These are phyloP conservation scores for Macroventuria anomochaeta DNA, from an alignment of 2,329 filamentous ascomycete genomes.

Conservation along the genomic window DNA sequence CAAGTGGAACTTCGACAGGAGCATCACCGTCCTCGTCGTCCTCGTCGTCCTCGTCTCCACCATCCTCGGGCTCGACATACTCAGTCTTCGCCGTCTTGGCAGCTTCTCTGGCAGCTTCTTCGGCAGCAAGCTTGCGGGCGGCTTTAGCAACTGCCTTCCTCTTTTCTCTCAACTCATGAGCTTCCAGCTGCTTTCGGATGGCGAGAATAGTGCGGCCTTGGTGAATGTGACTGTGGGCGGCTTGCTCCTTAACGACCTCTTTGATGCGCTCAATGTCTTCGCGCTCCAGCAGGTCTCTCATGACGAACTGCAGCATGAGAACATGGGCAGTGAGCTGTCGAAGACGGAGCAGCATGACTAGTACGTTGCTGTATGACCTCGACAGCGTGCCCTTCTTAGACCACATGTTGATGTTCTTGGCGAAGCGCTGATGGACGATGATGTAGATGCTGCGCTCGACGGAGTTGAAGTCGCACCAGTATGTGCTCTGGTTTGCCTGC, in stretches of 20 bases:
- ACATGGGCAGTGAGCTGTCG: slow-evolving; percentile 60
- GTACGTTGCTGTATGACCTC: slow-evolving; percentile 6
- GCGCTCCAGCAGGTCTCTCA: slow-evolving; percentile 54
- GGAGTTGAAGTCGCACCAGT: slow-evolving; percentile 57
- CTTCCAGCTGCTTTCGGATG: slow-evolving; percentile 41
- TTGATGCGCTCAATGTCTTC: slow-evolving; percentile 56
- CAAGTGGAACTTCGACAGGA: slow-evolving; percentile 1
- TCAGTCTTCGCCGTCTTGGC: slow-evolving; percentile 1
- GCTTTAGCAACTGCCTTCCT: slow-evolving; percentile 15
- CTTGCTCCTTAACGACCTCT: slow-evolving; percentile 36
- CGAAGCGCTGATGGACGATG: slow-evolving; percentile 56
- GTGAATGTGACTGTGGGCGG: slow-evolving; percentile 14
- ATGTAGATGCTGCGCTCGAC: slow-evolving; percentile 62
- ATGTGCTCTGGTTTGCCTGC: slow-evolving; percentile 52
- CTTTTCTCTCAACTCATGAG: slow-evolving; percentile 18
- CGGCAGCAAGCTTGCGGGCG: slow-evolving; percentile 7
- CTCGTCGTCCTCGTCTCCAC: slow-evolving; percentile 2
- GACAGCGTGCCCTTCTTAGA: slow-evolving; percentile 17
- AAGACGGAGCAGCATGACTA: slow-evolving; percentile 56
- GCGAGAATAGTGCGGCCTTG: slow-evolving; percentile 28
- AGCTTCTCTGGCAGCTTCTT: slow-evolving; percentile 13
- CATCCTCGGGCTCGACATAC: slow-evolving; percentile 3
- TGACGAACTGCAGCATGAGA: slow-evolving; percentile 55
- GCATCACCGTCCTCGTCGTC: slow-evolving; percentile 13
- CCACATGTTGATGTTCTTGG: slow-evolving; percentile 51